phyloP scores from a whole-genome alignment of 768 basidiomycete species.

The Termitomyces sp. region DNA sequence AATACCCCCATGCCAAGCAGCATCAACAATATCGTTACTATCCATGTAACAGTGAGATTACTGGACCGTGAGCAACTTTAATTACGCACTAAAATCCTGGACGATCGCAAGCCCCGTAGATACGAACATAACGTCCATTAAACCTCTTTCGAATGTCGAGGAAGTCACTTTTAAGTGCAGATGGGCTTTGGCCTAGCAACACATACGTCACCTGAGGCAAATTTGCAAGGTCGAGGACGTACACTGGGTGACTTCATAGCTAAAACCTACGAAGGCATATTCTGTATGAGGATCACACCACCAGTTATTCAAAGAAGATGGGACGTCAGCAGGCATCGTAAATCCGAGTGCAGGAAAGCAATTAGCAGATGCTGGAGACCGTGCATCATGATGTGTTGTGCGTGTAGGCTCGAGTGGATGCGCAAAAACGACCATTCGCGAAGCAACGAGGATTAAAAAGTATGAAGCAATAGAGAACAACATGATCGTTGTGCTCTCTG shows the following conservation, averaged over 20 bases:
- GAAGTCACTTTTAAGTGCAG: slow-evolving; percentile 35
- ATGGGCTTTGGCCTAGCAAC: slow-evolving; percentile 54
- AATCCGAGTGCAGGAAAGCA: slow-evolving; percentile 25
- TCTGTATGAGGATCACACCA: slow-evolving; percentile 66
- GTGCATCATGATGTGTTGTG: slow-evolving; percentile 9
- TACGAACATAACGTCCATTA: slow-evolving; percentile 56
- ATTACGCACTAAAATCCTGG: slow-evolving; percentile 44
- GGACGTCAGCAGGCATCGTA: slow-evolving; percentile 49
- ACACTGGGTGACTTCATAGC: slow-evolving; percentile 72
- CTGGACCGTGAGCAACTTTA: background rate
- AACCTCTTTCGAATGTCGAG: slow-evolving; percentile 12
- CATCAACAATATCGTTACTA: slow-evolving; percentile 59
- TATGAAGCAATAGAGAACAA: background rate
- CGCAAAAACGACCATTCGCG: slow-evolving; percentile 5
- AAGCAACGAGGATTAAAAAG: background rate
- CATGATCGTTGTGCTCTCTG: background rate
- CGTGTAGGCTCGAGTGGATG: slow-evolving; percentile 14
- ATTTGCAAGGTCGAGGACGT: slow-evolving; percentile 18
- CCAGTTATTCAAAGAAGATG: slow-evolving; percentile 47
- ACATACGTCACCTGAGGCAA: background rate
- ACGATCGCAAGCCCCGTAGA: slow-evolving; percentile 48
- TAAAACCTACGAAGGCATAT: slow-evolving; percentile 76
- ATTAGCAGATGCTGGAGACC: slow-evolving; percentile 10
- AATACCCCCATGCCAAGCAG: slow-evolving; percentile 65
- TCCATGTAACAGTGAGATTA: background rate